phyloP scores from a whole-genome alignment of 2,329 filamentous ascomycete species.

The Fusarium domesticum region DNA sequence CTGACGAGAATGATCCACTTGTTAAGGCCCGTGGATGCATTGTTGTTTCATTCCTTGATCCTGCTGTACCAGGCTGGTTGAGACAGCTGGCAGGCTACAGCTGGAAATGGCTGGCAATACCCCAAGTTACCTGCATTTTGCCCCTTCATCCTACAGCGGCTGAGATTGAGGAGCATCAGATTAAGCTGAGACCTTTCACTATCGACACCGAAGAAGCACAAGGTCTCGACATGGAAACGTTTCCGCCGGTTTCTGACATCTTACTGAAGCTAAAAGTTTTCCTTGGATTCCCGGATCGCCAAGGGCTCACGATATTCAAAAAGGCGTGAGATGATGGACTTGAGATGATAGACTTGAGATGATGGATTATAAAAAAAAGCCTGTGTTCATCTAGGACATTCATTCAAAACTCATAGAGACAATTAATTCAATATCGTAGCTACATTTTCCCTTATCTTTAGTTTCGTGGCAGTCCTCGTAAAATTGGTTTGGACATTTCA shows the following conservation, averaged over 20 bases:
- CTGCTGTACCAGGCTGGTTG: background rate
- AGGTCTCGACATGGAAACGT: background rate
- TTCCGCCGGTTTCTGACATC: background rate
- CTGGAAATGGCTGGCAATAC: background rate
- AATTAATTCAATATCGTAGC: too few species aligned
- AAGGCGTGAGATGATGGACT: background rate
- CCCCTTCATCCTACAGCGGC: background rate
- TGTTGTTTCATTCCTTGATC: background rate
- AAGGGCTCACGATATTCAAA: background rate
- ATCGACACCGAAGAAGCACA: background rate
- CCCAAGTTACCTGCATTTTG: background rate
- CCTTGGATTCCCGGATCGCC: background rate
- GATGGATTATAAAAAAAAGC: too few species aligned
- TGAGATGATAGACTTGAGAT: background rate
- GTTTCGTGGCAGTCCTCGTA: too few species aligned
- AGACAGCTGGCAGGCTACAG: background rate
- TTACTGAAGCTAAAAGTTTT: background rate
- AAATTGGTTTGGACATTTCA: too few species aligned
- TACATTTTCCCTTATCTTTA: too few species aligned
- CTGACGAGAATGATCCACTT: background rate
- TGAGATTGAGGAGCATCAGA: background rate
- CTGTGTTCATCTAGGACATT: too few species aligned
- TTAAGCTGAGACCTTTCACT: background rate
- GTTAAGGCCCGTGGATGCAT: background rate
- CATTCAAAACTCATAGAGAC: too few species aligned